Evolutionary conservation across 164 flowering plant species (phyloP).

Genomic region (Piper betle): DNA sequence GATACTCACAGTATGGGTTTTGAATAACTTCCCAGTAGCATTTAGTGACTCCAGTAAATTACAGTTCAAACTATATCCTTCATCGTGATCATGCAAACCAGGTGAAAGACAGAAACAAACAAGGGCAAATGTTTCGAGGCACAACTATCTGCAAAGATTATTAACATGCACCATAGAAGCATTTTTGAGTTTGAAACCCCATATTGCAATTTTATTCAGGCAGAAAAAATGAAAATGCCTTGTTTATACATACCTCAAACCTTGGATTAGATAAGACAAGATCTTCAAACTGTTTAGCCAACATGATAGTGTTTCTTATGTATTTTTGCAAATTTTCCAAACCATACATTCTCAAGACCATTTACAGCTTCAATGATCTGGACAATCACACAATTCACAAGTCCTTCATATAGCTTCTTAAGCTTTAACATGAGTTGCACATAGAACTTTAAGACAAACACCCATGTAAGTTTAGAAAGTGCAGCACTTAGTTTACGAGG

Average conservation of each 20-base stretch:
- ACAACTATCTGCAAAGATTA: constrained; percentile 46
- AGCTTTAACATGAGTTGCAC: background rate
- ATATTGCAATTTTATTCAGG: too few relatives aligned
- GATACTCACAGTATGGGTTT: constrained; percentile 61
- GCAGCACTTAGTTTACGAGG: background rate
- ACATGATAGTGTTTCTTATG: constrained; percentile 68
- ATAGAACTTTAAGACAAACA: background rate
- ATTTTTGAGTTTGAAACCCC: too few relatives aligned
- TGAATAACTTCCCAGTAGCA: constrained; percentile 54
- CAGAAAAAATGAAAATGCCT: too few relatives aligned
- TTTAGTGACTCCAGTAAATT: constrained; percentile 62
- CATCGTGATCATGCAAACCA: constrained; percentile 20
- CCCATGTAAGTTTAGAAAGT: background rate
- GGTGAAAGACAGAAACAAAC: constrained; percentile 74
- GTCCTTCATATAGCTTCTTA: background rate
- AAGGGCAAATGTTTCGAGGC: constrained; percentile 61
- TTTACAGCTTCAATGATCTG: constrained; percentile 88
- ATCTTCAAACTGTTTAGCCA: constrained; percentile 68
- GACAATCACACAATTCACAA: background rate
- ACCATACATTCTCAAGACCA: constrained; percentile 89
- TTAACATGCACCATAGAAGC: background rate
- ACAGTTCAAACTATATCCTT: constrained; percentile 41
- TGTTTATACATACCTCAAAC: constrained; percentile 56
- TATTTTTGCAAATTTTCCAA: constrained; percentile 58
- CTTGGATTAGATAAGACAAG: constrained; percentile 54